Base-by-base conservation (phyloP, 805 yeast species). In the Yamadazyma phyllophila region DNA sequence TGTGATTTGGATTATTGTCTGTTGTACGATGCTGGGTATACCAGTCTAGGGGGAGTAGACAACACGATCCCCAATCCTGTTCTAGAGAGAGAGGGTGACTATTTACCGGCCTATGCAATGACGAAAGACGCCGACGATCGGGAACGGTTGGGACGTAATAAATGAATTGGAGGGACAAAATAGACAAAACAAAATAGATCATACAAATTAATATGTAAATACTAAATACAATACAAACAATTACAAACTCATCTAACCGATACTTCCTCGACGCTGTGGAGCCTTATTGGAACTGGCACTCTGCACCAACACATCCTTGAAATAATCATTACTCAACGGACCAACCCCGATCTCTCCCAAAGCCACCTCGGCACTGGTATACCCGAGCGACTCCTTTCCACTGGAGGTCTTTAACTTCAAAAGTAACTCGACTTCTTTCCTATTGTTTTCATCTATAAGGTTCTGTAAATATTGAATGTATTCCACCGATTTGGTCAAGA, bases 331-430 rank as follows among this genome's bases (percentile, higher is more conserved):
- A 1, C 87, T 82, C 41, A 85, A 63, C 1, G 92, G 91, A 2
- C 95, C 95, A 7, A 87, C 94, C 1, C 96, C 96, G 39, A 87
- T 84, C 54, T 79, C 78, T 0, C 89, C 82, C 46, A 88, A 67
- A 2, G 87, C 88, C 20, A 75, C 65, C 58, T 88, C 96, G 0
- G 96, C 96, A 59, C 89, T 82, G 1, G 96, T 88, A 53, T 83
- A 58, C 1, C 69, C 73, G n/a, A 66, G 60, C 8, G 61, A 58
- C 77, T 61, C 54, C 81, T 63, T 59, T 10, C 10, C 32, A 27
- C 50, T 70, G 48, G 85, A 62, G 30, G 72, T 76, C 58, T 81
- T 78, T 52, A 86, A 65, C 51, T 74, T 74, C 58, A 84, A 73
- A 33, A 82, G 74, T 42, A 86, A 66, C 57, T 86, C 95, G 11